These are phyloP conservation scores for Tulasnella sp. DNA, from an alignment of 768 basidiomycete species.

Conservation along the genomic window DNA sequence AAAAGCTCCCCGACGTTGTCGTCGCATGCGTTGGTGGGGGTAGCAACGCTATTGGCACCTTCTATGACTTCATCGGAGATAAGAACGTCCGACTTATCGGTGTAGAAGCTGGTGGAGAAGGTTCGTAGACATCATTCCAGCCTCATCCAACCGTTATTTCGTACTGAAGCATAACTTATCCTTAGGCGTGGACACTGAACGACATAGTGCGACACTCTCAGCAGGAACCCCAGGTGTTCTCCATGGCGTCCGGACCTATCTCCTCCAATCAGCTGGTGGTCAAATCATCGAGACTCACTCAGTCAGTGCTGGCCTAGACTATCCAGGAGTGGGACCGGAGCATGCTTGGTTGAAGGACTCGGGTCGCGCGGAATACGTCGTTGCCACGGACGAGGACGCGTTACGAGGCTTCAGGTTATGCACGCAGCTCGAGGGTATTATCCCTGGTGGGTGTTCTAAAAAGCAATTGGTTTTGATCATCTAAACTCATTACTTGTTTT, in stretches of 20 bases:
- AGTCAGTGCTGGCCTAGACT: constrained; percentile 92
- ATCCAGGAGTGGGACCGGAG: constrained; percentile 97
- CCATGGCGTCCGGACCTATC: constrained; percentile 93
- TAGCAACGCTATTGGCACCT: constrained; percentile 95
- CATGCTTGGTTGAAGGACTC: constrained; percentile 97
- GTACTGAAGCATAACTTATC: background rate
- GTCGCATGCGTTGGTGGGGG: constrained; percentile 98
- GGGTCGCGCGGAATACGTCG: constrained; percentile 87
- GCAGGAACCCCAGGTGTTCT: constrained; percentile 91
- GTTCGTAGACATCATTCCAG: constrained; percentile 40
- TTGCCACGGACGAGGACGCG: constrained; percentile 91
- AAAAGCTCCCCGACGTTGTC: constrained; percentile 89
- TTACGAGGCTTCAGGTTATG: constrained; percentile 86
- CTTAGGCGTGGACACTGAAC: constrained; percentile 72
- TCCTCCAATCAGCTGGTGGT: constrained; percentile 81
- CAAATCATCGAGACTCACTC: constrained; percentile 98
- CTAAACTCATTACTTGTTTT: background rate
- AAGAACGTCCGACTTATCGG: constrained; percentile 81
- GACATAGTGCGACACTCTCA: constrained; percentile 89
- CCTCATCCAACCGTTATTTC: background rate
- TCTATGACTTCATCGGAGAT: constrained; percentile 93
- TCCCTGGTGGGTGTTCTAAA: constrained; percentile 59
- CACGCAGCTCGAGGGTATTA: constrained; percentile 94
- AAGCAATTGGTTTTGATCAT: background rate
- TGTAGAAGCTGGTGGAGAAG: constrained; percentile 97